These are phyloP conservation scores for Aphanocladium album DNA, from an alignment of 2,329 filamentous ascomycete species.

Conservation along the genomic window DNA sequence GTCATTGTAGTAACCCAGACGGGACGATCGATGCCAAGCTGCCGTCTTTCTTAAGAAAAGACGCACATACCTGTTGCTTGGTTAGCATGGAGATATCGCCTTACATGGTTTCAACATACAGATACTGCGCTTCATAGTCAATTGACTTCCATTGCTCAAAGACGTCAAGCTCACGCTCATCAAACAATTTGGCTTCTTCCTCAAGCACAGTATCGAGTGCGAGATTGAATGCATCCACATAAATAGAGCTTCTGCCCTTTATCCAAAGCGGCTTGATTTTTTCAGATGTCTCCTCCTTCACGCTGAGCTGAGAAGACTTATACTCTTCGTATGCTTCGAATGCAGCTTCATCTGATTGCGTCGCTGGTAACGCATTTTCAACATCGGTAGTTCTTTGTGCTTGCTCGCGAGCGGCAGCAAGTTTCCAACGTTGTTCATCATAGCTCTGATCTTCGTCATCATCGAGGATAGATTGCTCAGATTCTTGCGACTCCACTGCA, in stretches of 20 bases:
- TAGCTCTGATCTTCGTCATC: constrained; percentile 20
- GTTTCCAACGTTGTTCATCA: constrained; percentile 16
- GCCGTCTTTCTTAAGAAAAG: constrained; percentile 89
- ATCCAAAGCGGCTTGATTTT: constrained; percentile 52
- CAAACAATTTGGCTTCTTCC: constrained; percentile 84
- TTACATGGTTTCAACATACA: constrained; percentile 50
- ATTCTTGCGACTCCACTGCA: constrained; percentile 21
- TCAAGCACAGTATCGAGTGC: constrained; percentile 84
- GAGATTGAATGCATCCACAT: constrained; percentile 95
- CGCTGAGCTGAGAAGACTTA: constrained; percentile 47
- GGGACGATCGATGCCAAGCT: constrained; percentile 79
- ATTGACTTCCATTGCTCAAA: constrained; percentile 72
- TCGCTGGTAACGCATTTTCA: constrained; percentile 58
- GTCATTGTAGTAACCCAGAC: constrained; percentile 75
- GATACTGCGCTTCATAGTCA: constrained; percentile 81
- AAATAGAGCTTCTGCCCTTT: constrained; percentile 79
- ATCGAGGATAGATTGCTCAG: constrained; percentile 18
- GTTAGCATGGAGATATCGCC: constrained; percentile 11
- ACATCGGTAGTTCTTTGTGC: constrained; percentile 26
- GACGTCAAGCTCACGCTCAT: constrained; percentile 68
- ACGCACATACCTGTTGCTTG: constrained; percentile 67
- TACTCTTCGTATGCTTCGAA: constrained; percentile 75
- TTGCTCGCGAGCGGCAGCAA: not conserved
- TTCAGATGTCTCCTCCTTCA: constrained; percentile 34
- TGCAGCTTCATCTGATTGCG: constrained; percentile 63